phyloP scores from a whole-genome alignment of 805 yeast genomes.

The Myxozyma lipomycoides region DNA sequence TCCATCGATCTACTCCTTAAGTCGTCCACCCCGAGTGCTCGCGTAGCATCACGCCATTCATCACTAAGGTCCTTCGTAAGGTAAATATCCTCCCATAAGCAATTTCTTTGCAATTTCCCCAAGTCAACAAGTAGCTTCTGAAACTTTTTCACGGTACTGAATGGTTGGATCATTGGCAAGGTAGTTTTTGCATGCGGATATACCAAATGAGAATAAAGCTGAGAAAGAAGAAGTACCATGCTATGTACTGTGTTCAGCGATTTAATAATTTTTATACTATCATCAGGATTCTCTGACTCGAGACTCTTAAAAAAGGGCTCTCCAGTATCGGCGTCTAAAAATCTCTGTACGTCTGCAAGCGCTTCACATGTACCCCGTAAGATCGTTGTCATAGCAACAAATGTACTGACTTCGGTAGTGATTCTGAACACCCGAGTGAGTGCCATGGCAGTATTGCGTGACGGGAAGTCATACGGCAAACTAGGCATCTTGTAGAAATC shows the following conservation, averaged over 20 bases:
- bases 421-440: constrained; percentile 17
- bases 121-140: constrained; percentile 26
- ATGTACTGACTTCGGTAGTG: constrained; percentile 11
- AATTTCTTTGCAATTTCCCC: constrained; percentile 32
- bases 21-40: constrained; percentile 14
- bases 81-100: constrained; percentile 32
- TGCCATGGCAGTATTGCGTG: constrained; percentile 27
- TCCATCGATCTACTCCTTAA: constrained; percentile 9
- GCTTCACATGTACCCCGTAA: constrained; percentile 10
- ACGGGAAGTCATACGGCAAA: constrained; percentile 37
- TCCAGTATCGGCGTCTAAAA: constrained; percentile 11
- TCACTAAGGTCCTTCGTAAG: constrained; percentile 17
- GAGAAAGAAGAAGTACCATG: constrained; percentile 21
- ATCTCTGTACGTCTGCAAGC: constrained; percentile 5
- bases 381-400: constrained; percentile 7
- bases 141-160: constrained; percentile 11
- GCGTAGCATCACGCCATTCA: constrained; percentile 28
- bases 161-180: constrained; percentile 26
- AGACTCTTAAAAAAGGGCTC: constrained; percentile 15
- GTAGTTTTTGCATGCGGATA: constrained; percentile 26
- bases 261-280: constrained; percentile 9
- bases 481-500: constrained; percentile 28
- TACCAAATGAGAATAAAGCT: constrained; percentile 18
- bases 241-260: constrained; percentile 21
- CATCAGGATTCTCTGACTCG: constrained; percentile 8